Evolutionary conservation across 805 yeast species (phyloP).

Genomic region (Candida manassasensis): DNA sequence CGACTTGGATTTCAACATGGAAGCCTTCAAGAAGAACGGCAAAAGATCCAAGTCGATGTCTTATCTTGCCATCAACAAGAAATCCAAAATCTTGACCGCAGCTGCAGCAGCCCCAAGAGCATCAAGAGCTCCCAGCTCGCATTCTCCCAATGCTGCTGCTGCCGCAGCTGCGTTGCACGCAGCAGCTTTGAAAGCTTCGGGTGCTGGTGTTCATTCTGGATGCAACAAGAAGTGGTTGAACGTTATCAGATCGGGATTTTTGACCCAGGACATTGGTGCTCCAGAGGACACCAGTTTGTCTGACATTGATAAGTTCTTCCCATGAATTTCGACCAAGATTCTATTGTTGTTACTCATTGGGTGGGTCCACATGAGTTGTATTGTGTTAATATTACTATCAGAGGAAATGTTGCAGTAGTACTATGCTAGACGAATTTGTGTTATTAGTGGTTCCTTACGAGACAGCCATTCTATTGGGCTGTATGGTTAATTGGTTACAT

Average conservation of each 20-base stretch:
- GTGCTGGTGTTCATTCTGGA: slow-evolving; percentile 11
- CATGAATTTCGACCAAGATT: slow-evolving; percentile 10
- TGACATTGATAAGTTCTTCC: slow-evolving; percentile 46
- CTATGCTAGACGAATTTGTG: slow-evolving; percentile 1
- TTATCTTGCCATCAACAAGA: slow-evolving; percentile 46
- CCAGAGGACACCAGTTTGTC: slow-evolving; percentile 77
- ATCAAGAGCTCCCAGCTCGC: slow-evolving; percentile 55
- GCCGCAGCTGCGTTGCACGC: slow-evolving; percentile 73
- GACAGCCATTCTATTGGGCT: not conserved
- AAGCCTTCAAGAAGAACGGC: slow-evolving; percentile 41
- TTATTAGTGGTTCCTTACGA: slow-evolving; percentile 2
- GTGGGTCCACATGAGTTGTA: not conserved
- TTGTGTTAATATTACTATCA: slow-evolving; percentile 4
- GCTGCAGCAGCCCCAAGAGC: slow-evolving; percentile 83
- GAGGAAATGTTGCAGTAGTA: slow-evolving; percentile 3
- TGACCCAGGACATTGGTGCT: slow-evolving; percentile 69
- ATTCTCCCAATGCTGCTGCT: slow-evolving; percentile 61
- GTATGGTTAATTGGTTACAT: not conserved
- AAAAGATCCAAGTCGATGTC: slow-evolving; percentile 67
- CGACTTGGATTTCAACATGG: slow-evolving; percentile 26
- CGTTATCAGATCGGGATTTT: slow-evolving; percentile 71
- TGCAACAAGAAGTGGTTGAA: slow-evolving; percentile 63
- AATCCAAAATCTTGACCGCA: slow-evolving; percentile 53
- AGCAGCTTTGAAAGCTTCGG: slow-evolving; percentile 49
- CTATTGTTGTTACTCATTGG: not conserved